Evolutionary conservation across 495 filamentous ascomycete species (phyloP).

Genomic region (Beverwykella pulmonaria): DNA sequence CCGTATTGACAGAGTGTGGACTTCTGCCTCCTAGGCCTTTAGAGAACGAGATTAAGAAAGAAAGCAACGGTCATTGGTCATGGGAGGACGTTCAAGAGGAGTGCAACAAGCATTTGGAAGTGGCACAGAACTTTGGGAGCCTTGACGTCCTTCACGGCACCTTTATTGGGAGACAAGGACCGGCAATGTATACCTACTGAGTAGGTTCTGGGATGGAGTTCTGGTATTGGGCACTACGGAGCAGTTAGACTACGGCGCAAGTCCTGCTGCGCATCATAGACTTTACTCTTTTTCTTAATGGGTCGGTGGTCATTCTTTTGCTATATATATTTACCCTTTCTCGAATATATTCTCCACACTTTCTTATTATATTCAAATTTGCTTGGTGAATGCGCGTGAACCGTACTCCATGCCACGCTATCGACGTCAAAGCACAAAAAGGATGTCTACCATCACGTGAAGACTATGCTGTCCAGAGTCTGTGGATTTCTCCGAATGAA

Average conservation of each 20-base stretch:
- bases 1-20: slow-evolving; percentile 49
- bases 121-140: slow-evolving; percentile 27
- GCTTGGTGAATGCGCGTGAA: no score
- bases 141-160: slow-evolving; percentile 17
- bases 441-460: not conserved
- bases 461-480: no score
- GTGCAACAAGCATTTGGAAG: slow-evolving; percentile 12
- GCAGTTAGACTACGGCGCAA: not conserved
- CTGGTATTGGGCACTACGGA: not conserved
- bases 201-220: not conserved
- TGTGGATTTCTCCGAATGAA: no score
- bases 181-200: slow-evolving; percentile 22
- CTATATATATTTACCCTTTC: not conserved
- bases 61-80: slow-evolving; percentile 11
- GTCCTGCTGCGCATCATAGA: no score
- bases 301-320: not conserved
- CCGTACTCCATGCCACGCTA: no score
- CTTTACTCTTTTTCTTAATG: not conserved
- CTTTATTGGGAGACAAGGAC: slow-evolving; percentile 13
- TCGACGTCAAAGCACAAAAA: no score
- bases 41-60: not conserved
- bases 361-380: no score
- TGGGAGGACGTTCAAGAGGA: slow-evolving; percentile 20
- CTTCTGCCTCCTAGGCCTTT: slow-evolving; percentile 2
- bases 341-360: no score